phyloP scores from a whole-genome alignment of 202 grass and related monocot species.

The Cymbopogon flexuosus region DNA sequence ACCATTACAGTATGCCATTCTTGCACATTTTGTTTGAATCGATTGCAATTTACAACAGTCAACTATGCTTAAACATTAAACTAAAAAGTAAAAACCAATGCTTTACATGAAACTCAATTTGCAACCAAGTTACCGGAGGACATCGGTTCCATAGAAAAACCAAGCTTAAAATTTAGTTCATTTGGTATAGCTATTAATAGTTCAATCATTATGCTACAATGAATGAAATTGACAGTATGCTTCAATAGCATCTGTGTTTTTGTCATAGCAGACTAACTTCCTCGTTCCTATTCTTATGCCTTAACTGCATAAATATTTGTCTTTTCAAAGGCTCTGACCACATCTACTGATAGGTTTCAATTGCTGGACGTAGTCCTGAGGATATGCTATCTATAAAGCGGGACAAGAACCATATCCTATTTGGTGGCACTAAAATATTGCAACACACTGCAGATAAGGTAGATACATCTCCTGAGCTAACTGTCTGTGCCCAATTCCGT shows the following conservation, averaged over 20 bases:
- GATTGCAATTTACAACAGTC: neutral
- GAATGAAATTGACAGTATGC: neutral
- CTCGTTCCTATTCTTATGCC: neutral
- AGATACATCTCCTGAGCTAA: constrained; percentile 12
- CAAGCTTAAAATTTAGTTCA: neutral
- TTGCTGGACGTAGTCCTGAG: constrained; percentile 54
- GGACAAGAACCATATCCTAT: constrained; percentile 96
- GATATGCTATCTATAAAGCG: constrained; percentile 81
- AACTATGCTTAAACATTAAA: neutral
- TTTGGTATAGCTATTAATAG: neutral
- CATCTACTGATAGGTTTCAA: constrained; percentile 58
- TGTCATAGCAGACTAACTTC: neutral
- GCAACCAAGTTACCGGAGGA: neutral
- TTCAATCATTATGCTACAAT: neutral
- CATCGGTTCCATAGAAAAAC: constrained; percentile 1
- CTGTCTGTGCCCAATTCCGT: constrained; percentile 14
- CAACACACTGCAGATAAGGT: constrained; percentile 97
- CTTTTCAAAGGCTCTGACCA: constrained; percentile 19
- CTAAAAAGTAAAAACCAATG: neutral
- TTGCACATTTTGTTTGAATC: neutral
- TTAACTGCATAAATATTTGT: neutral
- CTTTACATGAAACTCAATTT: neutral
- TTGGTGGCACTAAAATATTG: constrained; percentile 98
- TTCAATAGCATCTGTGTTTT: constrained; percentile 4
- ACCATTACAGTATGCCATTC: neutral